Evolutionary conservation across 1,284 basidiomycete genomes (phyloP), one percentile per base, ranked within the genome.

Genomic region (Trametes pubescens): DNA sequence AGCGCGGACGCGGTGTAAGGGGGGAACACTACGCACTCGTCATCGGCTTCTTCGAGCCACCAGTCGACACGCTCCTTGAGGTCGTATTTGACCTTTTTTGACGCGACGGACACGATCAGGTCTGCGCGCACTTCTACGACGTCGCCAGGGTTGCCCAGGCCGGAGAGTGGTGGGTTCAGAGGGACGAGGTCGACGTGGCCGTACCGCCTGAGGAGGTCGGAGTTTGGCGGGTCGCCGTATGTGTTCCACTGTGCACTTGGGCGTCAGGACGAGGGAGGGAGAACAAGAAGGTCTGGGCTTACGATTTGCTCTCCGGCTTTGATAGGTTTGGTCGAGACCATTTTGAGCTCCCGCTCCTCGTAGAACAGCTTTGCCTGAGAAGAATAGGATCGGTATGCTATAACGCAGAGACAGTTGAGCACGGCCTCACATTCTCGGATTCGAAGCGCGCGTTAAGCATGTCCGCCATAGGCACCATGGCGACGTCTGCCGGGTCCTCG

Each of bases 391-490:
- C 5, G 21, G 22, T 47, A 38, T 38, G 14, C 18, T 22, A 13
- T 11, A 18, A 6, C 34, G 75, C 87, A 65, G 8, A 34, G 32
- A 34, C 26, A 16, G 4, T 22, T 18, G 29, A 34, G 6, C 18
- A 5, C 18, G 6, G 16, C 13, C 54, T 47, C 70, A 94, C 96
- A 70, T 98, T 98, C 77, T 95, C 92, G 35, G 85, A 86, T n/a
- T 87, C 90, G 75, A 88, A 94, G 60, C 89, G 86, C 7, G 96
- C 96, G 71, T 97, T 98, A 55, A 97, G 82, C 83, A 99, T 90
- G 77, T 99, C 97, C 1, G 97, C 98, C 83, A 99, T 91, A 0
- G 97, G 97, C 1, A 99, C 93, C 96, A 99, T 98, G 0, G 93
- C 90, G 11, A 95, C 89, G 68, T 94, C 88, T 1, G 85, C 82